Conservation (phyloP, 83 land plant species). For the Isoetes engelmannii region DNA sequence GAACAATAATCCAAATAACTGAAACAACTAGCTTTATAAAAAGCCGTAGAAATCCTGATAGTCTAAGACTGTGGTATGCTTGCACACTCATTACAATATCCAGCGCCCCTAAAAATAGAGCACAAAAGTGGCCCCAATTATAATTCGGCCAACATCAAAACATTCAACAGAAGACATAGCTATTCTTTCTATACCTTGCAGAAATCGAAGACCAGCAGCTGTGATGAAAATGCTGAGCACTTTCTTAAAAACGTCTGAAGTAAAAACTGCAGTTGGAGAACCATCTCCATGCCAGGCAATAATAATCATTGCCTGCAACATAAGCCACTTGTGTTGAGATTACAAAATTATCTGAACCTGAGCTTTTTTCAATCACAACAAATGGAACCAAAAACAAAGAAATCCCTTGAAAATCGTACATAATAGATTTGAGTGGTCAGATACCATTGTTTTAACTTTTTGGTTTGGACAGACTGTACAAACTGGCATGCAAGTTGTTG, state of each 20-base stretch:
- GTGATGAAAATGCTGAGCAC: conserved; percentile 88
- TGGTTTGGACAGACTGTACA: too few relatives aligned
- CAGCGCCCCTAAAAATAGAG: neutral
- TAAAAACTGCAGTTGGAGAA: conserved; percentile 43
- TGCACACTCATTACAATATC: neutral
- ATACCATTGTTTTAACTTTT: too few relatives aligned
- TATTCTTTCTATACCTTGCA: conserved; percentile 51
- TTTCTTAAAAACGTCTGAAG: conserved; percentile 33
- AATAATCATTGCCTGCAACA: conserved; percentile 63
- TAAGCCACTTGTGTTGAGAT: too few relatives aligned
- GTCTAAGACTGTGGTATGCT: neutral
- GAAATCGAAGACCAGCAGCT: conserved; percentile 71
- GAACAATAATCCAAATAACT: conserved; percentile 3
- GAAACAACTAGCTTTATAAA: neutral
- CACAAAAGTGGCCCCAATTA: neutral
- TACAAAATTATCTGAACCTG: too few relatives aligned
- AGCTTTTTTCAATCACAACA: too few relatives aligned
- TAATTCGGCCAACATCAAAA: neutral
- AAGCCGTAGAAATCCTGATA: neutral
- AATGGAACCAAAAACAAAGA: too few relatives aligned
- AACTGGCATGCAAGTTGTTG: too few relatives aligned
- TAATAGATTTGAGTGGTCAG: too few relatives aligned
- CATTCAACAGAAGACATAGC: neutral
- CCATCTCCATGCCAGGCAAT: conserved; percentile 59
- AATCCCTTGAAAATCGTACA: too few relatives aligned